Evolutionary conservation across 2,329 filamentous ascomycete species (phyloP).

Genomic region (Westerdykella aurantiaca): DNA sequence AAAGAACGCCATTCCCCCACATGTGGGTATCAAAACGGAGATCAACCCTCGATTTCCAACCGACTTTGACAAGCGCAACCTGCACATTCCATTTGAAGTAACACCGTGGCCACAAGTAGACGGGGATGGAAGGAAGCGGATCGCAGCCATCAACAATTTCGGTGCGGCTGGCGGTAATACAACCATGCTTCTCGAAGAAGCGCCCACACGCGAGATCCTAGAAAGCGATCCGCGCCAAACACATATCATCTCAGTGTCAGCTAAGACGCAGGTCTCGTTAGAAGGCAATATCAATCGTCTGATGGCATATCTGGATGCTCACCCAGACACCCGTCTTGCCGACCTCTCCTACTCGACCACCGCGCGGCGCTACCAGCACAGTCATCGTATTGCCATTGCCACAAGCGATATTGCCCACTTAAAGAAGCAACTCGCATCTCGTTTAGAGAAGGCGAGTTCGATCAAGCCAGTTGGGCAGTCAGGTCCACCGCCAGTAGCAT

Average conservation of each 20-base stretch:
- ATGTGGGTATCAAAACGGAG: slow-evolving; percentile 19
- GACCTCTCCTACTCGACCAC: slow-evolving; percentile 22
- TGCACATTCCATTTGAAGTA: slow-evolving; percentile 8
- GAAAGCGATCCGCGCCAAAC: slow-evolving; percentile 8
- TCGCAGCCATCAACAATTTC: slow-evolving; percentile 35
- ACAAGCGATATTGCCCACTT: slow-evolving; percentile 3
- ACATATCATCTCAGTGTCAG: slow-evolving; percentile 13
- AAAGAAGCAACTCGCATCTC: slow-evolving; percentile 2
- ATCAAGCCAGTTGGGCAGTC: slow-evolving; percentile 4
- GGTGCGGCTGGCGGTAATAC: slow-evolving; percentile 37
- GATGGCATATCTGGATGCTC: slow-evolving; percentile 8
- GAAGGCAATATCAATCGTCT: slow-evolving; percentile 10
- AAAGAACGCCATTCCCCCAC: slow-evolving; percentile 17
- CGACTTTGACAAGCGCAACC: slow-evolving; percentile 14
- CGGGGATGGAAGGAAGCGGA: neutral
- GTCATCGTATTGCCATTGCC: slow-evolving; percentile 8
- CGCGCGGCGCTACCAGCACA: slow-evolving; percentile 21
- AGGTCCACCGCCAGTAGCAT: slow-evolving; percentile 24
- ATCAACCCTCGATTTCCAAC: slow-evolving; percentile 20
- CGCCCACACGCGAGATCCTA: neutral
- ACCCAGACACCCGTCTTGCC: slow-evolving; percentile 5
- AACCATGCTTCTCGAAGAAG: slow-evolving; percentile 21
- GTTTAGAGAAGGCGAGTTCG: neutral
- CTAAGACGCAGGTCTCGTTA: slow-evolving; percentile 8
- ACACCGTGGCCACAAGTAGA: slow-evolving; percentile 3